Percentiles rank a stretch among this genome's conserved stretches.
These are phyloP conservation scores for Entelexis paramagnoliae DNA, from an alignment of 1,139 yeast species.

Conservation along the genomic window DNA sequence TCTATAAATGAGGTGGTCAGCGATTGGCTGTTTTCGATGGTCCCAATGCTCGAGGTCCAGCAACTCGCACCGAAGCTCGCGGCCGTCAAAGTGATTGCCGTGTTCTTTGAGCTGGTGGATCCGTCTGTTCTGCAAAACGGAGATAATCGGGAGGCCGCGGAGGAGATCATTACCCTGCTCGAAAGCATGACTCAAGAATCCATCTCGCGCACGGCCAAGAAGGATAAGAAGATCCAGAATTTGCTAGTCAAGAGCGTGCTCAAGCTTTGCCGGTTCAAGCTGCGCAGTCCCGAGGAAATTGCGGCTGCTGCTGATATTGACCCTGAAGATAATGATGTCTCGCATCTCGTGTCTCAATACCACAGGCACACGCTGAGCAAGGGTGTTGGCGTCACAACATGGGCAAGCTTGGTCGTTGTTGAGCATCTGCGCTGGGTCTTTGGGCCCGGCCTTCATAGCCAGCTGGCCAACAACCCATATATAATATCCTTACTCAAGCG, in stretches of 20 bases:
- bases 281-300: neutral
- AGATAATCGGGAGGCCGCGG: constrained; percentile 36
- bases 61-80: constrained; percentile 33
- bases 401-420: constrained; percentile 55
- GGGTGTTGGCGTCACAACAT: constrained; percentile 51
- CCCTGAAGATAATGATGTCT: neutral
- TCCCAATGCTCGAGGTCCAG: constrained; percentile 27
- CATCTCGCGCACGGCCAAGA: constrained; percentile 48
- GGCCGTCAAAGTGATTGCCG: constrained; percentile 51
- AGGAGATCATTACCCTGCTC: constrained; percentile 39
- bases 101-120: constrained; percentile 34
- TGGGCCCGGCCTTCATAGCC: constrained; percentile 56
- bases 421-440: constrained; percentile 62
- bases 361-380: constrained; percentile 31
- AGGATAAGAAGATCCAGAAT: constrained; percentile 51
- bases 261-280: constrained; percentile 30
- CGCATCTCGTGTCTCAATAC: constrained; percentile 39
- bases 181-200: constrained; percentile 44
- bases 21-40: constrained; percentile 27
- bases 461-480: constrained; percentile 44
- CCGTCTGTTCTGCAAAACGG: constrained; percentile 16
- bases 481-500: constrained; percentile 34
- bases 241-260: constrained; percentile 55
- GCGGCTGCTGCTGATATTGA: neutral
- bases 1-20: constrained; percentile 27